Base-by-base conservation (phyloP, 169 alveolate genomes). In the Sarcocystis neurona region DNA sequence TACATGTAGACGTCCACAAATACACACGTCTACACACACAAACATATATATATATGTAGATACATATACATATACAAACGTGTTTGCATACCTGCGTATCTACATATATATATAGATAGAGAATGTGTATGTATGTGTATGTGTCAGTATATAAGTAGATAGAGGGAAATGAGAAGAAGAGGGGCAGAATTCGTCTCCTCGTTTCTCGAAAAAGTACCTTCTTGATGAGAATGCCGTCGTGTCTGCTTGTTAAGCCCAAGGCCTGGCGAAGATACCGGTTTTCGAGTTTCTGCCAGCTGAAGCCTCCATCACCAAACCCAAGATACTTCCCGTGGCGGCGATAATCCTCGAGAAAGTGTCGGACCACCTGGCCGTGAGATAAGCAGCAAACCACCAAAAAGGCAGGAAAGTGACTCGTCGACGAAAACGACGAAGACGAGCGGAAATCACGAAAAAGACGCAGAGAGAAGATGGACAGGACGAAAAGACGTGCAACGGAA, bases 251-350 rank as follows among this genome's bases (percentile, higher is more conserved):
- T 34, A 87, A 80, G 8, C 77, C 47, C 53, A 87, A 79, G 0
- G 84, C 92, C 46, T 66, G 50, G 27, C 91, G 80, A 48, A 86
- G 79, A 32, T 23, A 86, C 44, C 63, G 30, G 20, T 87, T 87
- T 56, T 91, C 94, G 30, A 91, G 70, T 32, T 78, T 79, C 79
- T 91, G 92, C 90, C 86, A 74, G 6, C 84, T 82, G 58, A 91
- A 91, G 18, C 91, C 90, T 3, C 90, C 78, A 60, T 86, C 91
- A 5, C 94, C 94, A 60, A 91, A 91, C 0, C 94, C 94, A 32
- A 91, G 89, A 39, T 87, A 91, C 12, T 79, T 60, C 66, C 85
- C 84, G 68, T 91, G 86, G 12, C 92, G 91, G 2, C 56, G 77
- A 32, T 41, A 91, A 77, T 91, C 94, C 50, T 86, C 92, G 56